Conservation (phyloP, 2,329 filamentous ascomycete species). For the Xylaria sp. region DNA sequence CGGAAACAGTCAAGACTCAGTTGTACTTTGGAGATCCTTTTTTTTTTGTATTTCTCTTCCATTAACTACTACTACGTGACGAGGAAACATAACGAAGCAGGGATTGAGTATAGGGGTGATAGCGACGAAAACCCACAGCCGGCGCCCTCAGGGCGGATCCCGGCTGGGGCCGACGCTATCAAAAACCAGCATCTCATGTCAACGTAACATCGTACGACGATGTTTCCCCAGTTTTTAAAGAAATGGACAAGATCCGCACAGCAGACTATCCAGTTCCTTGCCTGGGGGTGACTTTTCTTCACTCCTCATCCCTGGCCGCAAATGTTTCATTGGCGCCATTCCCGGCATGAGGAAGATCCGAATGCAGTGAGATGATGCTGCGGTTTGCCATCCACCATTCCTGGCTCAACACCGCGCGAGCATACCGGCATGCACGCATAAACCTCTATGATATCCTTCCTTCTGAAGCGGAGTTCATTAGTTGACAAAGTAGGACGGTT, state of each 20-base stretch:
- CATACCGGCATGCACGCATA: slow-evolving; percentile 22
- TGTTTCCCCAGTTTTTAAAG: slow-evolving; percentile 1
- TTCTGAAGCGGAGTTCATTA: slow-evolving; percentile 22
- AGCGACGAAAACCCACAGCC: slow-evolving; percentile 15
- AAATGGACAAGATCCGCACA: slow-evolving; percentile 21
- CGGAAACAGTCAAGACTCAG: background rate
- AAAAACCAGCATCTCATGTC: slow-evolving; percentile 48
- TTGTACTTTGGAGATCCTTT: slow-evolving; percentile 3
- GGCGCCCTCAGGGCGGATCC: slow-evolving; percentile 26
- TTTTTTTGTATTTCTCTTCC: slow-evolving; percentile 31
- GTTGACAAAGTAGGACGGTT: slow-evolving; percentile 9
- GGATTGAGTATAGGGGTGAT: slow-evolving; percentile 20
- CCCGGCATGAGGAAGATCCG: slow-evolving; percentile 35
- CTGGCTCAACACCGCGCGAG: slow-evolving; percentile 36
- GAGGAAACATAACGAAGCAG: slow-evolving; percentile 33
- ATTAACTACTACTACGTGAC: slow-evolving; percentile 38
- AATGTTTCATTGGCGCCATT: slow-evolving; percentile 33
- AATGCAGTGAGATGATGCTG: slow-evolving; percentile 49
- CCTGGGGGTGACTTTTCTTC: slow-evolving; percentile 40
- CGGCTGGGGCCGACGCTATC: slow-evolving; percentile 30
- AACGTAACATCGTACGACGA: slow-evolving; percentile 30
- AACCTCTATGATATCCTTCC: slow-evolving; percentile 23
- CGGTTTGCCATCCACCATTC: slow-evolving; percentile 39
- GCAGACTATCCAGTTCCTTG: slow-evolving; percentile 22
- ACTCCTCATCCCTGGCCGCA: slow-evolving; percentile 29